Evolutionary conservation across 768 basidiomycete genomes (phyloP), one percentile per base, ranked within the genome.

Genomic region (Hirschioporus abietinus): DNA sequence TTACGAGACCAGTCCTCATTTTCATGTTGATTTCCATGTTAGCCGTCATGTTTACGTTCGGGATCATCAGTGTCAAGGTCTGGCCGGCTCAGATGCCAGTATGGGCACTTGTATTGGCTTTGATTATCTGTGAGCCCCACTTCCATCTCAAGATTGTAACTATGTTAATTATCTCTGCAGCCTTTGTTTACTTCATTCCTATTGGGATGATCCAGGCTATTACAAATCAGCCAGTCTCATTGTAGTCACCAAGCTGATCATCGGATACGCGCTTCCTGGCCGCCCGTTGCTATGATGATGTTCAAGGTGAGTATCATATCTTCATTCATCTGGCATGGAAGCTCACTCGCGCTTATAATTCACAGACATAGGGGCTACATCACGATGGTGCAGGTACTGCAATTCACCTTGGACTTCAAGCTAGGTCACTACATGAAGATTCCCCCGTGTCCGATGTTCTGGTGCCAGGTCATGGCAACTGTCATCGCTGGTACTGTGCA

Each of bases 41-140:
- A n/a, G n/a, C n/a, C n/a, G n/a, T n/a, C n/a, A n/a, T n/a, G n/a
- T n/a, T n/a, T n/a, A n/a, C n/a, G 10, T 88, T 90, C 65, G 86
- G 86, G 12, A 80, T 87, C 71, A 70, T 89, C 20, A 84, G 82
- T 59, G 84, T 89, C 35, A 81, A 85, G 72, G 72, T 88, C 17
- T 90, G 88, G 88, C 82, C 85, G n/a, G 84, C 88, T 15, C 74
- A 80, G 30, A 69, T 78, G 60, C 77, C 77, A 6, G 73, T 75
- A 36, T 78, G 77, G 76, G 77, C 74, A 7, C 64, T 70, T n/a
- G 66, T 70, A 20, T 60, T 70, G 25, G 67, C 69, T 12, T 58
- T 70, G 20, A 35, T 68, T 23, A 66, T 70, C 24, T 30, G 68
- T 69, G n/a, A 52, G 68, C 36, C 17, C 30, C 27, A 30, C 64